Evolutionary conservation across 768 basidiomycete species (phyloP), one percentile per base, ranked within the genome.

Genomic region (Hebeloma cylindrosporum): DNA sequence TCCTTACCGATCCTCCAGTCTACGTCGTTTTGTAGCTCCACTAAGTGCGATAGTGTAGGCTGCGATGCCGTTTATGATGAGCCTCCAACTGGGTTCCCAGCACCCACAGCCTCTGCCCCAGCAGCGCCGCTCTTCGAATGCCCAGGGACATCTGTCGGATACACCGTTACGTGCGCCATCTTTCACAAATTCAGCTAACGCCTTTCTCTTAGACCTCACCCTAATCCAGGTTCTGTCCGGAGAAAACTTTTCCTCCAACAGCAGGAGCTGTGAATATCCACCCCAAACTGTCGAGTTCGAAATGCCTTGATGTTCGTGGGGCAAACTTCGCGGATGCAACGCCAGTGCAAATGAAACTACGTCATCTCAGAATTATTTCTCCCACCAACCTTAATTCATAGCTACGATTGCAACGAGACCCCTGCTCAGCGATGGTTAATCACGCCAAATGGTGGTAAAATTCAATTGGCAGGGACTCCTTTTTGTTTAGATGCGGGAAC

Each of bases 241-340:
- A 43, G 20, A 30, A 31, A 16, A 47, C 36, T 1, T 53, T 53
- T 28, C 52, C 52, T 2, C 38, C 52, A 3, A 9, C 51, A 11
- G 32, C 43, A 17, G 47, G 46, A n/a, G 36, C 53, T 0, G 51
- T 53, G 25, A 35, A 37, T 8, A 53, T 64, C 21, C 63, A 61
- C 36, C 61, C 61, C 7, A 52, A 45, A 8, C 48, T 43, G 1
- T 40, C 51, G 21, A 30, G 21, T 11, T 32, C 36, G 8, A 65
- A 65, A 35, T 63, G 65, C 36, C 48, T 66, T 16, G 62, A 66
- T 38, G 57, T 59, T 6, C 56, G 59, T 6, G 58, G 57, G n/a
- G 54, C 47, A 8, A 34, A 38, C 11, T 49, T 49, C 22, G 53
- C 45, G 3, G 61, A 64, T 36, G 60, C 59, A 8, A 63, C 60